Base-by-base conservation (phyloP, 129 eudicot species). In the Artemisia argyi region DNA sequence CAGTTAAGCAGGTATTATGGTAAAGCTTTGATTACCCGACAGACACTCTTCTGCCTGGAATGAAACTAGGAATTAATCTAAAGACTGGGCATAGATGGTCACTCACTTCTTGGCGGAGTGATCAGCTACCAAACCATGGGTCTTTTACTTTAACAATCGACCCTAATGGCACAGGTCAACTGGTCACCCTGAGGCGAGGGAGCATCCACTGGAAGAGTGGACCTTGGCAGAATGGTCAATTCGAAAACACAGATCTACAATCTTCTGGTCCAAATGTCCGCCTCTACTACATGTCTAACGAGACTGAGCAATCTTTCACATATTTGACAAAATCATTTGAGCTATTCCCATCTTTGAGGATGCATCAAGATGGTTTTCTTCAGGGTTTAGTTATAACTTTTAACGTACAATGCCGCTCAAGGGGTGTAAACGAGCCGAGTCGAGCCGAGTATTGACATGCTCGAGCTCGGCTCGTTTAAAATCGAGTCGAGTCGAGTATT, bases 1-100 rank as follows among this genome's bases (percentile, higher is more conserved):
- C 85, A 6, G 53, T 62, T 71, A 82, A 72, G 11, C 63, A 8
- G 26, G 57, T 64, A 0, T 8, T 81, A 10, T 85, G 89, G 89
- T 77, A 85, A 75, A 84, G 85, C 55, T 82, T 81, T 76, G 66
- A 75, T 32, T 69, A 81, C 65, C 88, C 89, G 0, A 52, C 74
- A 13, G 81, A 81, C 26, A 63, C 83, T 0, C 69, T 81, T 39
- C 46, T 84, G 48, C 89, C 76, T 13, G 61, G 49, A 26, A 80
- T 70, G 85, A 77, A 61, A 52, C 56, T 77, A 0, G 66, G 74
- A 5, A 68, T 66, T 54, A 51, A 80, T 61, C 65, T 73, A 1
- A 66, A 49, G 18, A 77, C 78, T 14, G 70, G 60, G 13, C 58
- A 49, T 46, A 71, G 49, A 50, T 42, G 30, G 13, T 39, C 61